Conservation (phyloP, 2,329 filamentous ascomycete genomes). For the Didymella segeticola region DNA sequence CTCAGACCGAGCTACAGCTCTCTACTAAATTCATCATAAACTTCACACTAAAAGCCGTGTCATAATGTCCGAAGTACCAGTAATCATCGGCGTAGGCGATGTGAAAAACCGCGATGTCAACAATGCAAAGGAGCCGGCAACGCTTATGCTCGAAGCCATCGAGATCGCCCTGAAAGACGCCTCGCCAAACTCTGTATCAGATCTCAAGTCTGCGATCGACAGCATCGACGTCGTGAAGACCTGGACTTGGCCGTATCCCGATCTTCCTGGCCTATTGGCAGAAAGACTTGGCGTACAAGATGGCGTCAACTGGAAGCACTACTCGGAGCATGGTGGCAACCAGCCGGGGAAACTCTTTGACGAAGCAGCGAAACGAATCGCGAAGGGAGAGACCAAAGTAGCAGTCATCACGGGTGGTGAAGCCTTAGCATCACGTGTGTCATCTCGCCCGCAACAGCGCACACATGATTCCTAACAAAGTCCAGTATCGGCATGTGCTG, state of each 20-base stretch:
- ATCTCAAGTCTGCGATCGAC: constrained; percentile 59
- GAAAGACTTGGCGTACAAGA: constrained; percentile 57
- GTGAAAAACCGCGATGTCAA: constrained; percentile 63
- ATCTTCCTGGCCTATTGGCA: constrained; percentile 63
- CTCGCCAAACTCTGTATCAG: constrained; percentile 35
- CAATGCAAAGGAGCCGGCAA: constrained; percentile 62
- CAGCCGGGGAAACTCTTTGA: constrained; percentile 69
- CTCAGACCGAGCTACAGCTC: not conserved
- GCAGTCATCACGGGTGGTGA: constrained; percentile 70
- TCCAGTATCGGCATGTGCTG: constrained; percentile 60
- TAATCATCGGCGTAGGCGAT: constrained; percentile 70
- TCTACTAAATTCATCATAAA: not conserved
- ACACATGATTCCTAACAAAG: not conserved
- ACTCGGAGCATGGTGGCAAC: constrained; percentile 68
- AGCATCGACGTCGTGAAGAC: constrained; percentile 66
- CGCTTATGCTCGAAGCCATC: constrained; percentile 66
- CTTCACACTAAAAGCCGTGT: not conserved
- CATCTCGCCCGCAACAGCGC: not conserved
- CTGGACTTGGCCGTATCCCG: constrained; percentile 71
- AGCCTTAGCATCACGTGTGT: constrained; percentile 65
- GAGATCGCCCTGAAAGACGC: constrained; percentile 60
- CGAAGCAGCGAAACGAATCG: constrained; percentile 65
- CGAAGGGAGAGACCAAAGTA: constrained; percentile 60
- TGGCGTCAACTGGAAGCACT: constrained; percentile 55
- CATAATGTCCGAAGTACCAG: constrained; percentile 47